Conservation (phyloP, 345 rosid species). For the Moricandia arvensis region DNA sequence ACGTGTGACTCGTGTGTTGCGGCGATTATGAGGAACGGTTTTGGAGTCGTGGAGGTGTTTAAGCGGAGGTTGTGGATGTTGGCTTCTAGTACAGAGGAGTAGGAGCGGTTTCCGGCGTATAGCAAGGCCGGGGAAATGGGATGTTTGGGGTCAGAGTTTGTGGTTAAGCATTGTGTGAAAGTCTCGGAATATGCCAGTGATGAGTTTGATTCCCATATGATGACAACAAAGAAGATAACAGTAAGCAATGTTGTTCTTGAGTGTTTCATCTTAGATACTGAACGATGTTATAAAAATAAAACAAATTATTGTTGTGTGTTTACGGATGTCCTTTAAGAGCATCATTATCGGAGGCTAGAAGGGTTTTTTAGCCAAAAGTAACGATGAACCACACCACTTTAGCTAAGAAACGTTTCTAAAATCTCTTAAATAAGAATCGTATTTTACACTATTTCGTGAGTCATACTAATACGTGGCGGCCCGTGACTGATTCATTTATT, state of each 20-base stretch:
- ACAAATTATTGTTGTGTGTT: not conserved
- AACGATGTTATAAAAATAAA: not conserved
- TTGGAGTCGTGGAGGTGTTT: slow-evolving; percentile 50
- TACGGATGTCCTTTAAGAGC: not conserved
- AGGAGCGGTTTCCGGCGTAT: slow-evolving; percentile 46
- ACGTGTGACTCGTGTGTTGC: slow-evolving; percentile 58
- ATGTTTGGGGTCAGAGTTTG: slow-evolving; percentile 32
- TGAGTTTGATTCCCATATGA: slow-evolving; percentile 20
- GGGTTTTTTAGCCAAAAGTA: no score
- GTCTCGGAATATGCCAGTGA: slow-evolving; percentile 21
- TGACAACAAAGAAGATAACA: not conserved
- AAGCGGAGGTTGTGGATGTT: slow-evolving; percentile 51
- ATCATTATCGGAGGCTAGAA: no score
- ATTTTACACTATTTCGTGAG: no score
- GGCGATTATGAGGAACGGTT: slow-evolving; percentile 56
- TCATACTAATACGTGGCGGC: no score
- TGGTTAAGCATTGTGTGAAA: slow-evolving; percentile 44
- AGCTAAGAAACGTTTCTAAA: no score
- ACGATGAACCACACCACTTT: no score
- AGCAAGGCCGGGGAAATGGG: slow-evolving; percentile 35
- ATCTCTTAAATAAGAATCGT: no score
- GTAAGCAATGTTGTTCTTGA: slow-evolving; percentile 2
- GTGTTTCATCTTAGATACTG: slow-evolving; percentile 24
- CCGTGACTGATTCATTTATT: no score
- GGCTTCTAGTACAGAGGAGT: slow-evolving; percentile 43